A percentile compares a stretch with the other conserved stretches of the same genome.
Evolutionary conservation across 129 eudicot species (phyloP).

Genomic region (Chrysanthemum lavandulifolium): DNA sequence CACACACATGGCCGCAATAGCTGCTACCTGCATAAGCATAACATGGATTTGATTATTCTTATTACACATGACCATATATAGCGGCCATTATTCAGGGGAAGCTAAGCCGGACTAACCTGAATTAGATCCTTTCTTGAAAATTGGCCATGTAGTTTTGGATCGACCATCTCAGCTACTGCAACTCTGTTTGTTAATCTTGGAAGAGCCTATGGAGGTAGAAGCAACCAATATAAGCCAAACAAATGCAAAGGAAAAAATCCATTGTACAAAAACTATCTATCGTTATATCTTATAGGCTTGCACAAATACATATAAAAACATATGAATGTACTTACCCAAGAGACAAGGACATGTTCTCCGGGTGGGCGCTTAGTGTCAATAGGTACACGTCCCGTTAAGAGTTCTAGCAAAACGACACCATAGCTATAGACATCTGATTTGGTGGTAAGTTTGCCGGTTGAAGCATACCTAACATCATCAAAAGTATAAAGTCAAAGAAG

Average conservation of each 20-base stretch:
- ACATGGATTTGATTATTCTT: not conserved
- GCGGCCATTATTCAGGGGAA: conserved; percentile 3
- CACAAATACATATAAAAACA: not conserved
- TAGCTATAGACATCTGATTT: conserved; percentile 90
- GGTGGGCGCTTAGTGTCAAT: conserved; percentile 75
- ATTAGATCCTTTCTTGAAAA: conserved; percentile 69
- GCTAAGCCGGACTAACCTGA: conserved; percentile 50
- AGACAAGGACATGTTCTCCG: conserved; percentile 92
- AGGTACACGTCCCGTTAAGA: conserved; percentile 84
- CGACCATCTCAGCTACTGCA: conserved; percentile 75
- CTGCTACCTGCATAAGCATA: conserved; percentile 57
- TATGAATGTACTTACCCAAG: conserved; percentile 61
- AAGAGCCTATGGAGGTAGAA: conserved; percentile 61
- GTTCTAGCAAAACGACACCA: conserved; percentile 87
- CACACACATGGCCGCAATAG: conserved; percentile 93
- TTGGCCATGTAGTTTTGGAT: conserved; percentile 67
- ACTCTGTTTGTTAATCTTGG: conserved; percentile 86
- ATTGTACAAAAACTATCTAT: not conserved
- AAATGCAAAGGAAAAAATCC: not conserved
- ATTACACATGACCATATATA: not conserved
- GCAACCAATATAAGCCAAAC: not conserved
- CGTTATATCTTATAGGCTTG: not conserved
- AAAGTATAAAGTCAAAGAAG: not conserved
- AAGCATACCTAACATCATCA: conserved; percentile 62
- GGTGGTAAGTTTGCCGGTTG: conserved; percentile 89